These are phyloP conservation scores for Pueraria montana DNA, from an alignment of 306 rosid species.

Conservation along the genomic window DNA sequence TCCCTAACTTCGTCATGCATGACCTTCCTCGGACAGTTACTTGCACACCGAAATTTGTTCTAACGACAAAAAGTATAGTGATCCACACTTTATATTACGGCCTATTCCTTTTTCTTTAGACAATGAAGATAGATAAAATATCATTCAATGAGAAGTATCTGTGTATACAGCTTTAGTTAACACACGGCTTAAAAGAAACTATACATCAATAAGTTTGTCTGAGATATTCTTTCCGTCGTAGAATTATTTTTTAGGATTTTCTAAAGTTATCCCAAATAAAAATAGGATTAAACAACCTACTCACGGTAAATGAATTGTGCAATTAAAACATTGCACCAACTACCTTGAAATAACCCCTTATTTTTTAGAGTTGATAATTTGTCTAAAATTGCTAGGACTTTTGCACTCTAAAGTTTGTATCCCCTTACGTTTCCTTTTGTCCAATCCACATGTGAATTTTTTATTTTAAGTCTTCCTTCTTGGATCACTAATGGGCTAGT, in stretches of 20 bases:
- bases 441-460: too few relatives aligned
- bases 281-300: too few relatives aligned
- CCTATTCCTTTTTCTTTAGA: not conserved
- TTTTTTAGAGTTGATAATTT: not conserved
- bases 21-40: not conserved
- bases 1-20: not conserved
- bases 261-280: too few relatives aligned
- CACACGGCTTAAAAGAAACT: not conserved
- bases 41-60: conserved; percentile 22
- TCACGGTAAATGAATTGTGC: too few relatives aligned
- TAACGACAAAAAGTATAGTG: not conserved
- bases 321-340: too few relatives aligned
- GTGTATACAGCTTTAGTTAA: not conserved
- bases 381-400: not conserved
- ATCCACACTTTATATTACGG: not conserved
- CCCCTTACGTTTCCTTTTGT: not conserved
- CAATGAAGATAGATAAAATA: not conserved
- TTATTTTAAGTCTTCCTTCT: too few relatives aligned
- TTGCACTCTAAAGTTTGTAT: not conserved
- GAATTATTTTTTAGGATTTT: not conserved
- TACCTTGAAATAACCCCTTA: too few relatives aligned
- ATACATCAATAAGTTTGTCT: not conserved
- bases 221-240: not conserved
- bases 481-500: too few relatives aligned
- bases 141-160: not conserved